phyloP scores from a whole-genome alignment of 202 grass and related monocot genomes.

The Panicum virgatum region DNA sequence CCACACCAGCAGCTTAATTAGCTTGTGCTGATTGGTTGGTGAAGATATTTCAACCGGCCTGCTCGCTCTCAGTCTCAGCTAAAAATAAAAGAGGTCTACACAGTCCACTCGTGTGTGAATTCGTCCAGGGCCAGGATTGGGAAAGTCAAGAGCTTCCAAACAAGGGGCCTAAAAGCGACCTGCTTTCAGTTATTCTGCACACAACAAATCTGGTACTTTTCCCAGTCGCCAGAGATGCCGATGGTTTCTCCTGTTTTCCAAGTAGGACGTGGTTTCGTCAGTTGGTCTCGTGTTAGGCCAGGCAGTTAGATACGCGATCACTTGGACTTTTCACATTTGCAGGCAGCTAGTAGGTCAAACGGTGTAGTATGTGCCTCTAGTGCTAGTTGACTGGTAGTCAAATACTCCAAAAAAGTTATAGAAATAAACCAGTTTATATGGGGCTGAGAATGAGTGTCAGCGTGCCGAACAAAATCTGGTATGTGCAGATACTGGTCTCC shows the following conservation, averaged over 20 bases:
- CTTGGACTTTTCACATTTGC: conserved; percentile 3
- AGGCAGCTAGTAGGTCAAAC: background rate
- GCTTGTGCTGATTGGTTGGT: conserved; percentile 23
- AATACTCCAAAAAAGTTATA: background rate
- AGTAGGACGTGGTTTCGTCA: background rate
- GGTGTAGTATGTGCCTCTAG: background rate
- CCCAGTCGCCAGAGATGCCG: background rate
- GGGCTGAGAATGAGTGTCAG: conserved; percentile 4
- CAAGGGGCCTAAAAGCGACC: background rate
- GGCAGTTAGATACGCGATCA: conserved; percentile 17
- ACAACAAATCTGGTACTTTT: background rate
- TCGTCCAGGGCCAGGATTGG: background rate
- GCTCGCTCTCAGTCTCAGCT: background rate
- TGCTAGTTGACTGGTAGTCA: conserved; percentile 5
- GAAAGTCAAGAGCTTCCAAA: conserved; percentile 34
- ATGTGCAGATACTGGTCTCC: background rate
- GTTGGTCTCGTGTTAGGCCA: conserved; percentile 41
- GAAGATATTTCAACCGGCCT: conserved; percentile 18
- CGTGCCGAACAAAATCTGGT: conserved; percentile 44
- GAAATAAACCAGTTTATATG: background rate
- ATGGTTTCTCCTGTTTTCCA: background rate
- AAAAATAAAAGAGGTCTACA: background rate
- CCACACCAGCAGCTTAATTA: background rate
- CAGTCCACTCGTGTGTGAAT: background rate
- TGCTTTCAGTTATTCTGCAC: background rate